Conservation (phyloP, 2,329 filamentous ascomycete species). For the Coleophoma eucalyptorum region DNA sequence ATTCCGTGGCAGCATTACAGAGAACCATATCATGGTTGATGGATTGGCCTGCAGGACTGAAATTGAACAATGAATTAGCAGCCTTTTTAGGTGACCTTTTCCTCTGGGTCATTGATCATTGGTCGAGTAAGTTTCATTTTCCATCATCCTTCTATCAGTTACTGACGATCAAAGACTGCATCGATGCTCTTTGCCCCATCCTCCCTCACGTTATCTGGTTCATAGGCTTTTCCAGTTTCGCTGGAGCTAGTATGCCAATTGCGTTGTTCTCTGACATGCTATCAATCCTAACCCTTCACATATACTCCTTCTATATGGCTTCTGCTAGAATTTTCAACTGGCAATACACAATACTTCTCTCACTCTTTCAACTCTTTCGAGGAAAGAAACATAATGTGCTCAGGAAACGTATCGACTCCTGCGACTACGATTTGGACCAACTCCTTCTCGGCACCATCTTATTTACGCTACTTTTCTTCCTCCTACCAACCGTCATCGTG, state of each 20-base stretch:
- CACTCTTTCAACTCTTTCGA: slow-evolving; percentile 96
- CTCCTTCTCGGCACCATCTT: slow-evolving; percentile 93
- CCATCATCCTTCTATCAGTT: neutral
- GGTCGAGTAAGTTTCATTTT: slow-evolving; percentile 65
- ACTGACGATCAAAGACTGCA: slow-evolving; percentile 51
- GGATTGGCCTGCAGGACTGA: slow-evolving; percentile 91
- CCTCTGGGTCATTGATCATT: slow-evolving; percentile 97
- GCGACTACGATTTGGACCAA: slow-evolving; percentile 97
- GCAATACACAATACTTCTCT: slow-evolving; percentile 95
- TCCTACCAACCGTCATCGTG: slow-evolving; percentile 90
- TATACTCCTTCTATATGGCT: slow-evolving; percentile 96
- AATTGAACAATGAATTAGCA: slow-evolving; percentile 90
- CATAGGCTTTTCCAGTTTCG: slow-evolving; percentile 92
- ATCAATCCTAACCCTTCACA: slow-evolving; percentile 88
- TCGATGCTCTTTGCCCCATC: slow-evolving; percentile 71
- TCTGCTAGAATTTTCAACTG: slow-evolving; percentile 97
- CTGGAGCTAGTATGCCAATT: slow-evolving; percentile 94
- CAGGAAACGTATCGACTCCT: slow-evolving; percentile 95
- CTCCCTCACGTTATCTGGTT: slow-evolving; percentile 88
- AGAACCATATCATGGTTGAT: slow-evolving; percentile 93
- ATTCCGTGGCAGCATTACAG: slow-evolving; percentile 84
- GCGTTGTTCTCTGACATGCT: slow-evolving; percentile 92
- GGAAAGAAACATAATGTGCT: slow-evolving; percentile 98
- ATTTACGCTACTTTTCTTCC: slow-evolving; percentile 91
- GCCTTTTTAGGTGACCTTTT: slow-evolving; percentile 94